Evolutionary conservation across 2,329 filamentous ascomycete genomes (phyloP), one percentile per base, ranked within the genome.

Genomic region (Periconia digitata): DNA sequence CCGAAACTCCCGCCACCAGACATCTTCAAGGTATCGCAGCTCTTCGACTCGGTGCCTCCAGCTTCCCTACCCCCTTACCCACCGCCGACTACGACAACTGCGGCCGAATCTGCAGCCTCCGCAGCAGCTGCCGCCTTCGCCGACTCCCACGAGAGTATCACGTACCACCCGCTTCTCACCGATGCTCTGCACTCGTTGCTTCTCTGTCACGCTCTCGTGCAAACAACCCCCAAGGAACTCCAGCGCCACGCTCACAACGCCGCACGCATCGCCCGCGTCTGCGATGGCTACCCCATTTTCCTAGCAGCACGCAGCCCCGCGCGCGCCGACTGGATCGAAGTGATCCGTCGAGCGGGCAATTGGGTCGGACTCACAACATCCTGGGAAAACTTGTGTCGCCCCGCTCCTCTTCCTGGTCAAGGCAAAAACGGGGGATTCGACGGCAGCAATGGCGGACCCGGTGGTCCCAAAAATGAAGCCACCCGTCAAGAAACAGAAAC

Each of bases 221-320:
- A 92, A 69, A 95, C 90, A 0, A 87, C 89, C 0, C 70, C 82
- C 10, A 90, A 87, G 59, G 89, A 94, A 67, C 80, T 92, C 27
- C 82, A 85, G 42, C 87, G 89, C 29, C 89, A 94, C 65, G 88
- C 89, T 0, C 80, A 90, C 74, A 94, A 92, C 80, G 89, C 87
- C 4, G 87, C 89, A 15, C 84, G 89, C 5, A 78, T 94, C 2
- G 80, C 83, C 4, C 81, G 89, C 17, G 79, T 94, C 20, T 85
- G 83, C 41, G 87, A 94, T 60, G 89, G 89, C 3, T 92, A 90
- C 59, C 90, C 90, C 0, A 81, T 92, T 41, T 92, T 95, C 64
- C 84, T 91, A 54, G 79, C 85, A 0, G 84, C 85, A 20, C 79
- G 86, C 42, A 87, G 83, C 3, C 85, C 87, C 1, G 85, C 87